Conservation (phyloP, 2,329 filamentous ascomycete genomes). For the Fusarium cyanostomum region DNA sequence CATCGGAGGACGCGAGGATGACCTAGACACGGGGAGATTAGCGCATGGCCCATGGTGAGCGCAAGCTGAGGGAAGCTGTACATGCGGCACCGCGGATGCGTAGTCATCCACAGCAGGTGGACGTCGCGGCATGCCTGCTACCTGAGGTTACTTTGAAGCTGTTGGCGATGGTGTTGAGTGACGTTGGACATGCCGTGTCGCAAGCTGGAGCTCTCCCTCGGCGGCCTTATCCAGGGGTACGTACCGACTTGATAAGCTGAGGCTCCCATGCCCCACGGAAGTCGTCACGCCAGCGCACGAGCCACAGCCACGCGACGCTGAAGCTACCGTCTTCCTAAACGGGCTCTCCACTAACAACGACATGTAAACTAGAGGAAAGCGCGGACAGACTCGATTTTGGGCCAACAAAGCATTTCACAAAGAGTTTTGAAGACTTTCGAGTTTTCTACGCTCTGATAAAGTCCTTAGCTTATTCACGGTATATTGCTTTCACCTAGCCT, state of each 20-base stretch:
- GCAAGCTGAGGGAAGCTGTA: slow-evolving; percentile 39
- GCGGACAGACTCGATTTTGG: not conserved
- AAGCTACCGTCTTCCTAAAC: not conserved
- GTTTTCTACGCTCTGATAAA: no score
- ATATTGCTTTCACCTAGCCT: no score
- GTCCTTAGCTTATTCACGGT: no score
- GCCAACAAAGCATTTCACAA: no score
- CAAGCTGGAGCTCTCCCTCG: slow-evolving; percentile 19
- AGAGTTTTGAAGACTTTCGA: no score
- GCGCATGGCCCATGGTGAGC: slow-evolving; percentile 6
- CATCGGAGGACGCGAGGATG: slow-evolving; percentile 88
- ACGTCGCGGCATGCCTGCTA: slow-evolving; percentile 55
- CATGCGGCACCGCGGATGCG: slow-evolving; percentile 57
- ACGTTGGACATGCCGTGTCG: slow-evolving; percentile 31
- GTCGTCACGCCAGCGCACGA: not conserved
- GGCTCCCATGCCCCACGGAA: not conserved
- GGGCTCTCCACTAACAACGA: slow-evolving; percentile 1
- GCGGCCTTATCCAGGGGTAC: slow-evolving; percentile 2
- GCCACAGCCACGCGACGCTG: not conserved
- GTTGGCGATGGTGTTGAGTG: slow-evolving; percentile 19
- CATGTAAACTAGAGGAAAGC: not conserved
- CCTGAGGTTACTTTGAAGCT: slow-evolving; percentile 13
- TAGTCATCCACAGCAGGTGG: slow-evolving; percentile 59
- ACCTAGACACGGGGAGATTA: slow-evolving; percentile 66
- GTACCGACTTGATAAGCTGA: slow-evolving; percentile 3